Base-by-base conservation (phyloP, 2,329 filamentous ascomycete species). In the Fusarium ambrosium region DNA sequence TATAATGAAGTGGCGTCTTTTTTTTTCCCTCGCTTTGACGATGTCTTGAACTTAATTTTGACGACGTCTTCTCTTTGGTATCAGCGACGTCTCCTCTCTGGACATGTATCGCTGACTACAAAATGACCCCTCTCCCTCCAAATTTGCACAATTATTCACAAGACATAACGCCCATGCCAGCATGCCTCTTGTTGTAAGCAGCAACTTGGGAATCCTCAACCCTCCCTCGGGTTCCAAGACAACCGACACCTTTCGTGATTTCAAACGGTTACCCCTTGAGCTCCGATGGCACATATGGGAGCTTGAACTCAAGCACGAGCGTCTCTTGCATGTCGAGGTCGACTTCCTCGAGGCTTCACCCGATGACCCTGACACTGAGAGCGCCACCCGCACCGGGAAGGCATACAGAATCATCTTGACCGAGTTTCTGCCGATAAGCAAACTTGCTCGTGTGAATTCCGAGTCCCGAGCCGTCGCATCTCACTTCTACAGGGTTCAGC, bases 381-480 rank as follows among this genome's bases (percentile, higher is more conserved):
- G 37, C 37, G 16, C 8, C 36, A 14, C 1, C 41, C 9, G 36
- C 36, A 16, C 16, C 0, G 4, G 1, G 8, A 43, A 4, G 22
- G 1, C 24, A 29, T 61, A 43, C 11, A 2, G 11, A 32, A 43
- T 60, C 56, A n/a, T 60, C 16, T 20, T 60, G 37, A 41, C 24
- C 2, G 58, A 61, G 58, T 29, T 2, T 27, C 36, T 6, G 24
- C 58, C 58, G 5, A 67, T 67, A 16, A 67, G 64, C 20, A 67
- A 67, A 10, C 55, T 61, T 18, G 27, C 29, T 18, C 41, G 2
- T 2, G 13, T 61, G 6, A 20, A 6, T 6, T 34, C 9, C 1
- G 55, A 61, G 11, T 43, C 63, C 0, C 55, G 55, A 24, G 7
- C 22, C 4, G n/a, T 24, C 20, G 16, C 39, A 11, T 14, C 20